phyloP scores from a whole-genome alignment of 176 grass and related monocot genomes.

The Elaeis guineensis region DNA sequence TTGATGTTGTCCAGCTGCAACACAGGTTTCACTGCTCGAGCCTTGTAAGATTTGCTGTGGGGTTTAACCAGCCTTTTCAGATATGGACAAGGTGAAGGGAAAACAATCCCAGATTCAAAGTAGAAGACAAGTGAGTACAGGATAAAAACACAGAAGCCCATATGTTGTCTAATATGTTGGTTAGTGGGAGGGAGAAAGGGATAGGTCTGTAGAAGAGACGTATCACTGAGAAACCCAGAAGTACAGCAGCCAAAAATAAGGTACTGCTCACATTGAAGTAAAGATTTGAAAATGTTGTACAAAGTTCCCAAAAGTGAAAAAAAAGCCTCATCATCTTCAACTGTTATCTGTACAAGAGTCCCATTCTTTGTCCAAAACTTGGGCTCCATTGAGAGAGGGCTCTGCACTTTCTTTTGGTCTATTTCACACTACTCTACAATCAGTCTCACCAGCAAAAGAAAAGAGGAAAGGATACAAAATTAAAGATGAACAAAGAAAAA shows the following conservation, averaged over 20 bases:
- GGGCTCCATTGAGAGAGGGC: constrained; percentile 22
- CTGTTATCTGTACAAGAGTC: constrained; percentile 1
- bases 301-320: constrained; percentile 9
- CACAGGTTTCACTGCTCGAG: constrained; percentile 1
- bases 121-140: not conserved
- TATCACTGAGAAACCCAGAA: not conserved
- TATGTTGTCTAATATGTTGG: not conserved
- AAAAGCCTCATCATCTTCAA: constrained; percentile 16
- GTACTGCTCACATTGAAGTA: not conserved
- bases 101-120: not conserved
- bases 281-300: not conserved
- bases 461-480: not conserved
- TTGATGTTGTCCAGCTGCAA: constrained; percentile 12
- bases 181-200: not conserved
- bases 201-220: too few species aligned
- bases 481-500: too few species aligned
- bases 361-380: constrained; percentile 9
- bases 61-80: constrained; percentile 4
- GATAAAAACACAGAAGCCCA: not conserved
- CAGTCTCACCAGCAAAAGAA: not conserved
- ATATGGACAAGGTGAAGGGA: not conserved
- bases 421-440: not conserved
- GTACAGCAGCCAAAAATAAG: not conserved
- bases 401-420: too few species aligned
- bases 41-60: not conserved